Conservation (phyloP, 148 eudicot genomes). For the Heliamphora exappendiculata region DNA sequence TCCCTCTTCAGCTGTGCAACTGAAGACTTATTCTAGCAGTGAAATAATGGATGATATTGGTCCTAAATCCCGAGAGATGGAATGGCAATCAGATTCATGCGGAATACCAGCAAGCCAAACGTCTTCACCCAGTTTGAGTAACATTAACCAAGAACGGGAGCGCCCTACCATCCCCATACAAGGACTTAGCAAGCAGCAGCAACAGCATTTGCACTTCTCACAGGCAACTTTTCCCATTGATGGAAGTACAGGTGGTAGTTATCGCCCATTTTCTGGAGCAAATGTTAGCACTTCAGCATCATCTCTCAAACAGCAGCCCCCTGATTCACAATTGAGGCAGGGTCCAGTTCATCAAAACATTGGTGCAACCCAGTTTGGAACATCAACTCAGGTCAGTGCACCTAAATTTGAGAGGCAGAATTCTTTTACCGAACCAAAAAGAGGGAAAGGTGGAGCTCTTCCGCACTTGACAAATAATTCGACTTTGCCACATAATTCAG, state of each 20-base stretch:
- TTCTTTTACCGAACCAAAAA: conserved; percentile 36
- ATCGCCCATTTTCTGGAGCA: conserved; percentile 38
- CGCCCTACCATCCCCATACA: conserved; percentile 36
- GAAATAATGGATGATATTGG: conserved; percentile 32
- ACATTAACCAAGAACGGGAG: conserved; percentile 29
- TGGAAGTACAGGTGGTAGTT: conserved; percentile 43
- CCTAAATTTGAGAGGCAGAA: conserved; percentile 44
- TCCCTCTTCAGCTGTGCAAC: conserved; percentile 25
- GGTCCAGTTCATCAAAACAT: conserved; percentile 48
- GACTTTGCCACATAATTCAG: conserved; percentile 31
- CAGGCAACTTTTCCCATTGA: conserved; percentile 57
- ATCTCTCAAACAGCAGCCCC: conserved; percentile 44
- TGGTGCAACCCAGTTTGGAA: conserved; percentile 33
- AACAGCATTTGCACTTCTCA: conserved; percentile 66
- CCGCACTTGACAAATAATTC: conserved; percentile 28
- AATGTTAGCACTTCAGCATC: conserved; percentile 38
- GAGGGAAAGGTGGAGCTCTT: conserved; percentile 35
- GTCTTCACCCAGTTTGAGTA: conserved; percentile 22
- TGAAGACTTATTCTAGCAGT: conserved; percentile 30
- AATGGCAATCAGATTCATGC: conserved; percentile 37
- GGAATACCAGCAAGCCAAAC: conserved; percentile 48
- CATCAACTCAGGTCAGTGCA: conserved; percentile 33
- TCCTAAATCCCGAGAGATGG: conserved; percentile 34
- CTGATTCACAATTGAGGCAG: conserved; percentile 49
- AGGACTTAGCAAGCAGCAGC: conserved; percentile 68